These are phyloP conservation scores for Medicago truncatula DNA, from an alignment of 306 rosid genomes.

Conservation along the genomic window MtrunA17r5.0-ANR NC_053049.1:47632501-47633000, in stretches of 20 bases:
- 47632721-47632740: neutral
- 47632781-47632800: neutral
- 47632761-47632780: neutral
- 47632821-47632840: neutral
- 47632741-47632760: neutral
- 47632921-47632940: slow-evolving; percentile 39
- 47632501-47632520: slow-evolving; percentile 76
- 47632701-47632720: neutral
- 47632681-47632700: neutral
- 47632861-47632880: neutral
- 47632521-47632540: slow-evolving; percentile 76
- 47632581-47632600: slow-evolving; percentile 68
- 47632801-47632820: neutral
- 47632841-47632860: neutral
- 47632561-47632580: slow-evolving; percentile 85
- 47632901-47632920: slow-evolving; percentile 32
- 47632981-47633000: slow-evolving; percentile 94
- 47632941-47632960: slow-evolving; percentile 91
- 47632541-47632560: slow-evolving; percentile 92
- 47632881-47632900: slow-evolving; percentile 24
- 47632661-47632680: neutral
- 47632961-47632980: slow-evolving; percentile 96
- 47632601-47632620: slow-evolving; percentile 77
- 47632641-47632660: slow-evolving; percentile 5
- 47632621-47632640: slow-evolving; percentile 81